Evolutionary conservation across 148 eudicot species (phyloP).

Genomic region (Vaccinium darrowii): DNA sequence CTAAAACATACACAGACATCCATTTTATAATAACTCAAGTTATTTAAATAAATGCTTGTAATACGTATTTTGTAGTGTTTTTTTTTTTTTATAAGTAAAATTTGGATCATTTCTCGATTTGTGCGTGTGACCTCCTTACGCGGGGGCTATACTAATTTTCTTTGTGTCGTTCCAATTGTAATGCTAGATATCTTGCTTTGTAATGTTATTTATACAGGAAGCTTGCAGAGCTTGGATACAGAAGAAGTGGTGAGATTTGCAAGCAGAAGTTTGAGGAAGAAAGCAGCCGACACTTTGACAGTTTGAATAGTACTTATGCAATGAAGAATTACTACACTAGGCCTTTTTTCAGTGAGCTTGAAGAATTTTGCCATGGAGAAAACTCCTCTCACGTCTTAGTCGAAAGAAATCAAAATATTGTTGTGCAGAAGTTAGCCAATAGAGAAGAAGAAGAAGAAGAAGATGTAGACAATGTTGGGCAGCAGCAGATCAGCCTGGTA

Average conservation of each 20-base stretch:
- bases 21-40: too few relatives aligned
- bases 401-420: constrained; percentile 19
- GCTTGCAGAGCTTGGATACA: constrained; percentile 71
- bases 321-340: constrained; percentile 43
- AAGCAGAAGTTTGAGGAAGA: constrained; percentile 85
- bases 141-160: too few relatives aligned
- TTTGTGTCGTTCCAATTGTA: too few relatives aligned
- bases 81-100: too few relatives aligned
- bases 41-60: too few relatives aligned
- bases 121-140: too few relatives aligned
- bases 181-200: too few relatives aligned
- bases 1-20: neutral
- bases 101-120: too few relatives aligned
- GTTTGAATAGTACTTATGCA: constrained; percentile 21
- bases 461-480: constrained; percentile 14
- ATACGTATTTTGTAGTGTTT: too few relatives aligned
- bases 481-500: constrained; percentile 14
- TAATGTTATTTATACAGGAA: constrained; percentile 42
- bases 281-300: constrained; percentile 46
- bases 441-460: constrained; percentile 24
- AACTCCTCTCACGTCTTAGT: constrained; percentile 14
- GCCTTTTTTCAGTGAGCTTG: constrained; percentile 62
- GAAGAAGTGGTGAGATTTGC: constrained; percentile 71
- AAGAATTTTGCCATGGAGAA: constrained; percentile 48
- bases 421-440: constrained; percentile 6